Evolutionary conservation across 331 rosid species (phyloP), one percentile per base, ranked within the genome.

Genomic region (Malus hybrid): DNA sequence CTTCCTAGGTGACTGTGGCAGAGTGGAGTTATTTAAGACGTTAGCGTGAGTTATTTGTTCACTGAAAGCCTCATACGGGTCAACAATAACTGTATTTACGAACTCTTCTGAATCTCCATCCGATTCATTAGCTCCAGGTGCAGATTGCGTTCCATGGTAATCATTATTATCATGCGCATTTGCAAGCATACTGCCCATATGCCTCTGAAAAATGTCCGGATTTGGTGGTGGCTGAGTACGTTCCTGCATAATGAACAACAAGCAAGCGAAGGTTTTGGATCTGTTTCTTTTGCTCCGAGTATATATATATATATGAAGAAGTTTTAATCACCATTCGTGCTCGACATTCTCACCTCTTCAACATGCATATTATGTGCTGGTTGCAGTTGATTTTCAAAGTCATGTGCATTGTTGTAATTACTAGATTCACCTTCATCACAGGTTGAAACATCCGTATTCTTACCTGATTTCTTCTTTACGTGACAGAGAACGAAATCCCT

Each of bases 401-500:
- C 80, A 70, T 71, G n/a, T 27, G 44, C 63, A 3, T 19, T 7
- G 76, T 20, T 6, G 76, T 1, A 24, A 24, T 24, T 24, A 24
- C 24, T 24, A 24, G 24, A 24, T 24, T 24, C 24, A 1, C 24
- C 81, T 73, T 76, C 80, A 80, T 65, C 62, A 18, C 8, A 14
- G 19, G 31, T 39, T 52, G 56, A 20, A 36, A 20, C 46, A 16
- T 72, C 55, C 57, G 39, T 29, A 71, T 3, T 63, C 80, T 54
- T 65, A 62, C 84, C 85, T 19, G 75, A 0, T 33, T 72, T 83
- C 70, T 27, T 74, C 61, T 50, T 80, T 74, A 88, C 48, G 50
- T 79, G 83, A 76, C 87, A 80, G 34, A 90, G 7, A 46, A 88
- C 91, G 31, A 83, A 84, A 39, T 71, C 68, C 65, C 60, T 42